Evolutionary conservation across 257 asterid genomes (phyloP).

Genomic region (Rehmannia glutinosa): DNA sequence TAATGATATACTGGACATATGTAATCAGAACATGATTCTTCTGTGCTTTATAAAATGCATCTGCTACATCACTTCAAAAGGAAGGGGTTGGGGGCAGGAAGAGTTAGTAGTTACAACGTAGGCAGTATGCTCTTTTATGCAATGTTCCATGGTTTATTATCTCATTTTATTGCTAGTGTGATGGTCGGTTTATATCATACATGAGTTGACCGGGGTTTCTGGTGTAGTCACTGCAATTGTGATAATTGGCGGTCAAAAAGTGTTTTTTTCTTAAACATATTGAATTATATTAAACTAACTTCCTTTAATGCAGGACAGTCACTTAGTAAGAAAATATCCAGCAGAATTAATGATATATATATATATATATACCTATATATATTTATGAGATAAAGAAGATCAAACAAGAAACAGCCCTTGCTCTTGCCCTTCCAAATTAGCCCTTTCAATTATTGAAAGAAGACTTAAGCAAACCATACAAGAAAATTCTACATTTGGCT

Average conservation of each 20-base stretch:
- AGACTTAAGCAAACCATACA: not conserved
- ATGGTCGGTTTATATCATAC: not conserved
- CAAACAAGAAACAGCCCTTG: not conserved
- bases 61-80: not conserved
- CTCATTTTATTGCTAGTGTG: not conserved
- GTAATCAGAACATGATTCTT: not conserved
- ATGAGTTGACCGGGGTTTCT: not conserved
- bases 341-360: not conserved
- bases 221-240: not conserved
- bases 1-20: not conserved
- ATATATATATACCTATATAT: not conserved
- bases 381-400: not conserved
- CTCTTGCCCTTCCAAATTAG: not conserved
- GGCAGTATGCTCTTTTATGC: not conserved
- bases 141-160: not conserved
- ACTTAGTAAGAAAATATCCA: not conserved
- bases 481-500: not conserved
- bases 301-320: not conserved
- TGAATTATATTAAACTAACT: too few species aligned
- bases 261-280: too few species aligned
- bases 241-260: not conserved
- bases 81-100: not conserved
- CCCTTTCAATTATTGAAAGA: not conserved
- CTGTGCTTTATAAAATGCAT: not conserved
- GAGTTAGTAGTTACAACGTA: not conserved